Evolutionary conservation across 2,329 filamentous ascomycete genomes (phyloP), one percentile per base, ranked within the genome.

Genomic region (Keithomyces neogunnii): DNA sequence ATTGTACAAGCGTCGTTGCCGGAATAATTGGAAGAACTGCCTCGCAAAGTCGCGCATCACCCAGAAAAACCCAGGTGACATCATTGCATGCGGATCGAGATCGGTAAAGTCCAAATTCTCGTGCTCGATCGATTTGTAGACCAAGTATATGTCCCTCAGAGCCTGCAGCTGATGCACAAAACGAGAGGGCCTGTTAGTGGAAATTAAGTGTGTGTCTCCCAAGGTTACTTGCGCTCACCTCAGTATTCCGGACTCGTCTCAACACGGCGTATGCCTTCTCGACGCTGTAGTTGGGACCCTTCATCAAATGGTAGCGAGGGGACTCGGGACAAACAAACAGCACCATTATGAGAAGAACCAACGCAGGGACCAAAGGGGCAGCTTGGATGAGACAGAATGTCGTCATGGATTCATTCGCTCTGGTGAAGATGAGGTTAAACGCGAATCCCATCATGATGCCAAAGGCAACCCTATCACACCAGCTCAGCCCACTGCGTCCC

Each of bases 281-380:
- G 0, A 68, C 67, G 33, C 63, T 61, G 45, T 68, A 70, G 39
- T 66, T 66, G 3, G 65, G 61, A 5, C 66, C 67, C 19, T 61
- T 63, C n/a, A 68, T 63, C 57, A 73, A 66, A 51, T 71, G 69
- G 48, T 69, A 73, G 0, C 70, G 65, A 3, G 71, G 71, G 10
- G 68, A 71, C 48, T 73, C 70, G 5, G 70, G 68, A 33, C 69
- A 73, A 49, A 71, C 68, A 13, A 60, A 67, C 9, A 71, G 43
- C 1, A 61, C 53, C 1, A 67, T 55, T 19, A 69, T 49, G 11
- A 73, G 60, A 13, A 72, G 59, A 4, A 49, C 53, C 1, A 71
- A 56, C 5, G 65, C 60, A 0, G 71, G 70, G 0, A 72, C 68
- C 10, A 68, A 51, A 1, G 70, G 70, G 1, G 69, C 65, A 5